Evolutionary conservation across 805 yeast genomes (phyloP).

Genomic region (Soucietia sequanensis): DNA sequence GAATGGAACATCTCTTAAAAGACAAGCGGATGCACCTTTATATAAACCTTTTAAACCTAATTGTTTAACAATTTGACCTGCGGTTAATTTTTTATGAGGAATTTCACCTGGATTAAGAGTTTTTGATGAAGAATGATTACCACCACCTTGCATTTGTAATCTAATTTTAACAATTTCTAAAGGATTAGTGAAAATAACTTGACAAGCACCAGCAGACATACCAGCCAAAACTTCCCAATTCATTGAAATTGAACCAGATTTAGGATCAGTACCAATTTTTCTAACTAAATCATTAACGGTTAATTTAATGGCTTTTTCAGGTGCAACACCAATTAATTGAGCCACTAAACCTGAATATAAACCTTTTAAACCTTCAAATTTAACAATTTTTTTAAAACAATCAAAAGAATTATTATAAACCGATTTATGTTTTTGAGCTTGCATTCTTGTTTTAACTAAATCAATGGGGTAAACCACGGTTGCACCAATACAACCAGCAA

Average conservation of each 20-base stretch:
- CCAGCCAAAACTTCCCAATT: slow-evolving; percentile 83
- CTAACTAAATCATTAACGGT: slow-evolving; percentile 91
- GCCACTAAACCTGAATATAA: slow-evolving; percentile 92
- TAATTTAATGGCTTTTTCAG: slow-evolving; percentile 95
- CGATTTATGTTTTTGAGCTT: slow-evolving; percentile 77
- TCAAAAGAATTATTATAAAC: slow-evolving; percentile 79
- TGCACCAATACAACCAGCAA: slow-evolving; percentile 99
- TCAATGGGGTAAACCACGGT: slow-evolving; percentile 96
- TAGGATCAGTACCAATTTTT: slow-evolving; percentile 56
- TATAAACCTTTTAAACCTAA: slow-evolving; percentile 85
- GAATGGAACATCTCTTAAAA: slow-evolving; percentile 93
- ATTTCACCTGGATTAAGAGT: slow-evolving; percentile 32
- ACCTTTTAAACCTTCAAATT: slow-evolving; percentile 78
- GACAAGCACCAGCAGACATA: slow-evolving; percentile 94
- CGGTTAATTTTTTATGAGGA: slow-evolving; percentile 48
- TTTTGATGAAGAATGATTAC: slow-evolving; percentile 38
- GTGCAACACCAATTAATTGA: slow-evolving; percentile 95
- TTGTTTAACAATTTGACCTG: slow-evolving; percentile 69
- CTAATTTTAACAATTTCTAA: slow-evolving; percentile 93
- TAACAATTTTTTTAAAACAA: slow-evolving; percentile 76
- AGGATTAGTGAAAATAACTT: slow-evolving; percentile 94
- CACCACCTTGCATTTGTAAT: slow-evolving; percentile 89
- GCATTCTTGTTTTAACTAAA: slow-evolving; percentile 95
- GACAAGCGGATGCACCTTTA: slow-evolving; percentile 88
- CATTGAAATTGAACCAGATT: slow-evolving; percentile 37